These are phyloP conservation scores for Oxytropis ochrocephala DNA, from an alignment of 306 rosid species.

Conservation along the genomic window DNA sequence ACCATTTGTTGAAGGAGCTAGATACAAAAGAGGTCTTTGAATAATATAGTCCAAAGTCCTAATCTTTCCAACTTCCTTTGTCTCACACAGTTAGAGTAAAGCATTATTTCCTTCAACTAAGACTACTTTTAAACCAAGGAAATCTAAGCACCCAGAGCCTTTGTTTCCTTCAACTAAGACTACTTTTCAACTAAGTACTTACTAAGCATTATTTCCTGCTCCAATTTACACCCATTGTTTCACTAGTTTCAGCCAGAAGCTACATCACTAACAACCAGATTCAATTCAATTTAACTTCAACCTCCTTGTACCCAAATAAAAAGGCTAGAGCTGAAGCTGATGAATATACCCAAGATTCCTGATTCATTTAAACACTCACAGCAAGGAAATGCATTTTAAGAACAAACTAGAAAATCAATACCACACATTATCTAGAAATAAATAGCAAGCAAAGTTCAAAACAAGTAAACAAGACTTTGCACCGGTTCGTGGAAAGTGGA, in stretches of 20 bases:
- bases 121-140: neutral
- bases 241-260: neutral
- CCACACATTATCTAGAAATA: neutral
- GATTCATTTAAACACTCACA: neutral
- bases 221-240: neutral
- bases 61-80: constrained; percentile 8
- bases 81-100: neutral
- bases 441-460: neutral
- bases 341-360: neutral
- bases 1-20: neutral
- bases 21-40: neutral
- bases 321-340: neutral
- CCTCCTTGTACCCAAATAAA: neutral
- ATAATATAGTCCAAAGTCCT: neutral
- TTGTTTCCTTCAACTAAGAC: no score
- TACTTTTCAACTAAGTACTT: no score
- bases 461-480: neutral
- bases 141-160: neutral
- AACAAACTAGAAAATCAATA: neutral
- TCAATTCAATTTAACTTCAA: neutral
- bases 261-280: neutral
- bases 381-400: neutral
- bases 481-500: no score
- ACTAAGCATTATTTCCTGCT: no score
- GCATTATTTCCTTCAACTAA: neutral